A percentile compares a stretch with the other conserved stretches of the same genome.
Conservation (phyloP, 371 early-diverging fungal species). For the Parasitella parasitica region DNA sequence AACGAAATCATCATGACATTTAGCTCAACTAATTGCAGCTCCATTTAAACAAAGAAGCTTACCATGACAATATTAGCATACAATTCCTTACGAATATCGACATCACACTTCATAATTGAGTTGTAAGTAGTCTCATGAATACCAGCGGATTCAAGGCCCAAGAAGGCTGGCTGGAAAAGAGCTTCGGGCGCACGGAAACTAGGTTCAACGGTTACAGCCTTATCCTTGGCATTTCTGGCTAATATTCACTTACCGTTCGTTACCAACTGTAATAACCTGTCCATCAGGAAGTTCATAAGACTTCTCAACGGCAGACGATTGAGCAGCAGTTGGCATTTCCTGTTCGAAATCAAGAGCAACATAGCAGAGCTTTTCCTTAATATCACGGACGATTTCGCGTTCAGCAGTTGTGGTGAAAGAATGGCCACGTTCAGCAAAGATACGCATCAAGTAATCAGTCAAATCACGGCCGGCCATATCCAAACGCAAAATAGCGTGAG, state of each 20-base stretch:
- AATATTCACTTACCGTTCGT: slow-evolving; percentile 77
- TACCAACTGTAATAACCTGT: slow-evolving; percentile 97
- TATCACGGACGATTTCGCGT: slow-evolving; percentile 99
- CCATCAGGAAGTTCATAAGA: slow-evolving; percentile 99
- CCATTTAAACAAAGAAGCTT: slow-evolving; percentile 7
- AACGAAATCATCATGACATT: neutral
- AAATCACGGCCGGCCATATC: slow-evolving; percentile 97
- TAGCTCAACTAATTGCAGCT: neutral
- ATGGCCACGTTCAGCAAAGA: slow-evolving; percentile 99
- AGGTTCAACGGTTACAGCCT: too few species aligned
- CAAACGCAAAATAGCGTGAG: slow-evolving; percentile 98
- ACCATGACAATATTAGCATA: slow-evolving; percentile 94
- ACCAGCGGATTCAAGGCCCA: slow-evolving; percentile 91
- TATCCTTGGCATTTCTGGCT: too few species aligned
- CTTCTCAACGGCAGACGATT: slow-evolving; percentile 94
- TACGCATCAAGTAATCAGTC: slow-evolving; percentile 96
- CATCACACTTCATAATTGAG: slow-evolving; percentile 98
- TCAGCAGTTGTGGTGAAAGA: slow-evolving; percentile 99
- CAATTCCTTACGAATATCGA: slow-evolving; percentile 97
- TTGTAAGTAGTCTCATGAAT: slow-evolving; percentile 96
- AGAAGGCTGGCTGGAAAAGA: slow-evolving; percentile 97
- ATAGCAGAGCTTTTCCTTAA: slow-evolving; percentile 99
- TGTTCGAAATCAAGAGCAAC: slow-evolving; percentile 98
- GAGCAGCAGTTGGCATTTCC: slow-evolving; percentile 96
- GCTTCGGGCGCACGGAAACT: slow-evolving; percentile 98